A percentile compares a stretch with the other conserved stretches of the same genome.
Evolutionary conservation across 805 yeast genomes (phyloP).

Genomic region (Maudiozyma turicensis): DNA sequence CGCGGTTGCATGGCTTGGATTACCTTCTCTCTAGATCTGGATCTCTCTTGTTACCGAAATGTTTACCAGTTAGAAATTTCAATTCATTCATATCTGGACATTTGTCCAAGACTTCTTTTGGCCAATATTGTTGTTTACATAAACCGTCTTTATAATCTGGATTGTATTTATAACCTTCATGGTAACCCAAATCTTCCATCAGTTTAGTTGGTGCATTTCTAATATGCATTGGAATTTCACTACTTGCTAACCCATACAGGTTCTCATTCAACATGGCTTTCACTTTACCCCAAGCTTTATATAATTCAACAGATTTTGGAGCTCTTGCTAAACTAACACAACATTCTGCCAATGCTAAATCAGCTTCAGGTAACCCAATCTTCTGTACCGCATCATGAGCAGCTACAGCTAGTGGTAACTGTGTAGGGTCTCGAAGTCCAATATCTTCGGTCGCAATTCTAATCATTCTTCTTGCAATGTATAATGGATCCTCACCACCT

Average conservation of each 20-base stretch:
- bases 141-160: constrained; percentile 68
- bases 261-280: constrained; percentile 49
- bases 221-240: constrained; percentile 61
- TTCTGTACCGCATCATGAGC: constrained; percentile 81
- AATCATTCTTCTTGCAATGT: constrained; percentile 82
- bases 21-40: constrained; percentile 28
- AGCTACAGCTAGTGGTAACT: constrained; percentile 79
- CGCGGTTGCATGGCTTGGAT: too few species aligned
- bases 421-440: constrained; percentile 73
- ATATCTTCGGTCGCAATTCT: constrained; percentile 93
- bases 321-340: constrained; percentile 85
- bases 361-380: constrained; percentile 93
- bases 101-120: constrained; percentile 38
- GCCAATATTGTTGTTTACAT: constrained; percentile 69
- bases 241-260: constrained; percentile 37
- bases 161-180: constrained; percentile 77
- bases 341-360: constrained; percentile 80
- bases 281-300: constrained; percentile 68
- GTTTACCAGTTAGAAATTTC: constrained; percentile 42
- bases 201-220: constrained; percentile 91
- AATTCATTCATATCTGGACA: constrained; percentile 26
- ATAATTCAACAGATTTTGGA: constrained; percentile 76
- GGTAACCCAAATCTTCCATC: constrained; percentile 84
- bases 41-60: constrained; percentile 42
- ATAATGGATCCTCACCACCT: constrained; percentile 92